A percentile compares a stretch with the other conserved stretches of the same genome.
Evolutionary conservation across 202 grass and related monocot species (phyloP).

Genomic region (Eragrostis tef): DNA sequence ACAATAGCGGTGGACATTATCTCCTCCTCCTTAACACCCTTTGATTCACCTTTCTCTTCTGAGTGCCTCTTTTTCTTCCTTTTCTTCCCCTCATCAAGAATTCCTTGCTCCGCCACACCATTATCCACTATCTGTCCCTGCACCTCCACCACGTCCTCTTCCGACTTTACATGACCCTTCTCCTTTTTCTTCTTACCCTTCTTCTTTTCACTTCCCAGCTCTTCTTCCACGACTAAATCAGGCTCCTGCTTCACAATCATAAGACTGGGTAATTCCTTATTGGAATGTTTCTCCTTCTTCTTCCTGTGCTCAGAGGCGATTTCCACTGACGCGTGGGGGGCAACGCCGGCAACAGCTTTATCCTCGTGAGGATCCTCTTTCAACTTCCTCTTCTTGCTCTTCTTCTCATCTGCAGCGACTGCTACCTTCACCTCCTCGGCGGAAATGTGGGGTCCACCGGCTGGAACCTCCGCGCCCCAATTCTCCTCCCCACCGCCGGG

Average conservation of each 20-base stretch:
- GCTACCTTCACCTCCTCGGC: background rate
- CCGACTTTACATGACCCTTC: conserved; percentile 18
- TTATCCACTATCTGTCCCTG: background rate
- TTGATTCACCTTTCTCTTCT: background rate
- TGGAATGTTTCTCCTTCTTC: conserved; percentile 2
- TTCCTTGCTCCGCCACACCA: background rate
- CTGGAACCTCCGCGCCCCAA: no score
- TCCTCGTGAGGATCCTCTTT: background rate
- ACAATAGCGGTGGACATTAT: background rate
- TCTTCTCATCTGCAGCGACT: background rate
- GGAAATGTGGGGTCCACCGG: no score
- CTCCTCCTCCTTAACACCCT: conserved; percentile 1
- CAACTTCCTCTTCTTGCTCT: conserved; percentile 9
- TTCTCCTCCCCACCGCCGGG: background rate
- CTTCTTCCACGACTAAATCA: background rate
- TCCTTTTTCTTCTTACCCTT: conserved; percentile 19
- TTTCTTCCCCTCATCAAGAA: background rate
- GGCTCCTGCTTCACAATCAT: no score
- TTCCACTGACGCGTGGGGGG: background rate
- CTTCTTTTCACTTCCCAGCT: conserved; percentile 15
- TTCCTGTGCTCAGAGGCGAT: background rate
- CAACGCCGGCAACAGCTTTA: background rate
- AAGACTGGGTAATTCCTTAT: background rate
- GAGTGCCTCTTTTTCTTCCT: conserved; percentile 34
- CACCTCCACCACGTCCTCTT: background rate